Evolutionary conservation across 2,329 filamentous ascomycete genomes (phyloP).

Genomic region (Aspergillus uvarum): DNA sequence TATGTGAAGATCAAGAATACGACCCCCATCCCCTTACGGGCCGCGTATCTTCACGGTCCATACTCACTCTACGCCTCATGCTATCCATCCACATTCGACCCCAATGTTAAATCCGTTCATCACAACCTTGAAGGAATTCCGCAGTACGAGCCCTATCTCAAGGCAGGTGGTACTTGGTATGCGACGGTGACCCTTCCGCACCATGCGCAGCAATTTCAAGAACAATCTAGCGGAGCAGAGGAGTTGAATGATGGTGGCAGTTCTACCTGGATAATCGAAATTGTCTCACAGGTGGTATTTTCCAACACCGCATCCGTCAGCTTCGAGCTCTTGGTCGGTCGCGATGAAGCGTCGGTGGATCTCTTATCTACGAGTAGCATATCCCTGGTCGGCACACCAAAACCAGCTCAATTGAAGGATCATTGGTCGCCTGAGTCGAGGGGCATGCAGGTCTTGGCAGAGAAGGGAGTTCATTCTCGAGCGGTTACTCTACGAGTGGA

Average conservation of each 20-base stretch:
- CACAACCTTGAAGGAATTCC: conserved; percentile 72
- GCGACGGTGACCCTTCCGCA: conserved; percentile 79
- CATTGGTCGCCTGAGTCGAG: conserved; percentile 64
- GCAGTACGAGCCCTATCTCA: conserved; percentile 93
- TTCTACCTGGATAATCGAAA: conserved; percentile 85
- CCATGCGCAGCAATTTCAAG: conserved; percentile 63
- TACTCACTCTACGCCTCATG: conserved; percentile 87
- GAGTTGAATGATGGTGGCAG: conserved; percentile 49
- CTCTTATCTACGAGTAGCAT: conserved; percentile 61
- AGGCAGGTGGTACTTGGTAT: conserved; percentile 85
- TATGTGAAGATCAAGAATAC: conserved; percentile 90
- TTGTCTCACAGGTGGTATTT: conserved; percentile 91
- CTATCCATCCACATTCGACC: conserved; percentile 79
- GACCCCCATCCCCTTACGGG: conserved; percentile 82
- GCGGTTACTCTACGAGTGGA: conserved; percentile 77
- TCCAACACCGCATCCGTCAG: conserved; percentile 82
- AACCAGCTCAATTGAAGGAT: conserved; percentile 72
- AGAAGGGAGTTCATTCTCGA: conserved; percentile 78
- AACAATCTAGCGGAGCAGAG: conserved; percentile 22
- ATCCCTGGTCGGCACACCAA: conserved; percentile 48
- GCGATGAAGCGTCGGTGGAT: conserved; percentile 79
- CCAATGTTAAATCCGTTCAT: conserved; percentile 73
- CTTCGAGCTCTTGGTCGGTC: conserved; percentile 81
- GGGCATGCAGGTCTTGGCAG: conserved; percentile 58
- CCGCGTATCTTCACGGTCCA: conserved; percentile 93